Percentiles rank a stretch among this genome's conserved stretches.
These are phyloP conservation scores for Bretschneidera sinensis DNA, from an alignment of 345 rosid species.

Conservation along the genomic window DNA sequence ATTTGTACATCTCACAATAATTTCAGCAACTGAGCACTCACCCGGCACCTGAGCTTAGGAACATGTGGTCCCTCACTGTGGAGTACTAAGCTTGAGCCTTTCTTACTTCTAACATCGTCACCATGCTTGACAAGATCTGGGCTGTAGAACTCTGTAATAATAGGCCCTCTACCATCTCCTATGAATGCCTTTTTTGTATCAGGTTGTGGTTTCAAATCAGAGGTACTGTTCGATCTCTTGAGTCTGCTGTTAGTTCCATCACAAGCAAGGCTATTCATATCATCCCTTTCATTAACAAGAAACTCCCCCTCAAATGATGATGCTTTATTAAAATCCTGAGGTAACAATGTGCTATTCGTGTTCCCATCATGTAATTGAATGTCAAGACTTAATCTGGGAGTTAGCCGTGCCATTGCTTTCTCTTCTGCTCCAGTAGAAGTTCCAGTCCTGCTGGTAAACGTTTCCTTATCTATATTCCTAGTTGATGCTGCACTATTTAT, in stretches of 20 bases:
- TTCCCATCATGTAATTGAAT: constrained; percentile 28
- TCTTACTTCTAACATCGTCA: constrained; percentile 30
- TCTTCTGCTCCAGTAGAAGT: constrained; percentile 35
- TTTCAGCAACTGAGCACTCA: constrained; percentile 33
- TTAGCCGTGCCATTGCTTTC: constrained; percentile 28
- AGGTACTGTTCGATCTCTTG: constrained; percentile 83
- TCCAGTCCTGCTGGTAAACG: constrained; percentile 20
- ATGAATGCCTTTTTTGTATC: constrained; percentile 40
- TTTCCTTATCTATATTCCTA: constrained; percentile 25
- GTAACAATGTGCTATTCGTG: constrained; percentile 15
- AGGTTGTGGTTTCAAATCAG: constrained; percentile 51
- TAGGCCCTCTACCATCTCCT: constrained; percentile 52
- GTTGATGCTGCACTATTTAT: constrained; percentile 16
- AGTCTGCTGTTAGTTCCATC: constrained; percentile 55
- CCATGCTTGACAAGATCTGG: constrained; percentile 41
- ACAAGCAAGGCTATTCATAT: constrained; percentile 20
- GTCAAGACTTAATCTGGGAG: constrained; percentile 35
- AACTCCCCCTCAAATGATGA: constrained; percentile 25
- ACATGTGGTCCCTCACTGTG: constrained; percentile 42
- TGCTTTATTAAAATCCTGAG: constrained; percentile 24
- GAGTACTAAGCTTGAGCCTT: constrained; percentile 32
- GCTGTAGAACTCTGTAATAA: constrained; percentile 74
- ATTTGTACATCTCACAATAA: constrained; percentile 12
- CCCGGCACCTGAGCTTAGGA: constrained; percentile 78
- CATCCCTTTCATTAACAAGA: constrained; percentile 26